Evolutionary conservation across 1,139 yeast species (phyloP).

Genomic region (Sugiyamaella grinbergsii): DNA sequence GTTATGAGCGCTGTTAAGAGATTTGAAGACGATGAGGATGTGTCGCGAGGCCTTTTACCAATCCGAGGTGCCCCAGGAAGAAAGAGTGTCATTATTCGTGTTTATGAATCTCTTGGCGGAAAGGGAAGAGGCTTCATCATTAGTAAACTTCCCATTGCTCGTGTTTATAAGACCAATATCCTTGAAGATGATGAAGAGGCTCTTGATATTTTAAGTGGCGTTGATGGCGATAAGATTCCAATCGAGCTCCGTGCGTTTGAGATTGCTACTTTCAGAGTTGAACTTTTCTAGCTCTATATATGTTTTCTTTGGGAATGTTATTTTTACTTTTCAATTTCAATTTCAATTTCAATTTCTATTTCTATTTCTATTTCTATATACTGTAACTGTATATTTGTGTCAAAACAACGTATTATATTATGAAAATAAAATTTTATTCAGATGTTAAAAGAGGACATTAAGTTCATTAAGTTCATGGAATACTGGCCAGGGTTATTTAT

Average conservation of each 20-base stretch:
- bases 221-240: constrained; percentile 44
- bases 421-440: no score
- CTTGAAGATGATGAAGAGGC: constrained; percentile 65
- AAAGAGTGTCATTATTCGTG: constrained; percentile 59
- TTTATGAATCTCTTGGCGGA: constrained; percentile 89
- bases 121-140: constrained; percentile 54
- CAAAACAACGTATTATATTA: no score
- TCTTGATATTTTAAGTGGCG: constrained; percentile 38
- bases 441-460: no score
- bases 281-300: constrained; percentile 22
- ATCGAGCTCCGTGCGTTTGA: constrained; percentile 71
- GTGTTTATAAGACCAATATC: constrained; percentile 63
- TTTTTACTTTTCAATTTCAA: no score
- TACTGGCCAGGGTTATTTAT: no score
- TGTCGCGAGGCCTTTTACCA: constrained; percentile 45
- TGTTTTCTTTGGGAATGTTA: no score
- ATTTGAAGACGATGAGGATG: constrained; percentile 77
- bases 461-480: no score
- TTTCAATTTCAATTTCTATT: not conserved
- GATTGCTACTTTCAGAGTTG: constrained; percentile 55
- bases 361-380: not conserved
- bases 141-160: constrained; percentile 48
- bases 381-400: not conserved
- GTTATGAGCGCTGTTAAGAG: constrained; percentile 80
- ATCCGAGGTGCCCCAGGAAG: constrained; percentile 51